Evolutionary conservation across 176 grass and related monocot species (phyloP), one percentile per base, ranked within the genome.

Genomic region (Panicum miliaceum): DNA sequence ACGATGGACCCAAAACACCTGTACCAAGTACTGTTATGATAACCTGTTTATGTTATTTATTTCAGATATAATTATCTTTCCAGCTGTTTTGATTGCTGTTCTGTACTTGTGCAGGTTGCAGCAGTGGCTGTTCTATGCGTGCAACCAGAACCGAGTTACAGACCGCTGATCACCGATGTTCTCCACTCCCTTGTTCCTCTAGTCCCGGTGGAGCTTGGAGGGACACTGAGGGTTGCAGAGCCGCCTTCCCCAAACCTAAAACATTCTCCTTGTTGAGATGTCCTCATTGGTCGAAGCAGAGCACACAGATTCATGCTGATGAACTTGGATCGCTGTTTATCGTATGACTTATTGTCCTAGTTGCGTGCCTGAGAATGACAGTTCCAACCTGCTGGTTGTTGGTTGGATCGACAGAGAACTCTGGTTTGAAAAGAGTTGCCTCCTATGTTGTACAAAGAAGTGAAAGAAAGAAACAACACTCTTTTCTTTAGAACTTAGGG

Each of bases 151-250:
- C 96, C 96, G 23, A 99, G 96, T 85, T 99, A 99, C 74, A 89
- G 96, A 82, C 96, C 96, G 35, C 76, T 99, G 36, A 99, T 99
- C 65, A 96, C 96, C 18, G 96, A 99, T 68, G 96, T 99, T 53
- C 86, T 99, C 46, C 96, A 99, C 84, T 99, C 96, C 51, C 89
- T 99, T 47, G 86, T 99, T 77, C 96, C 96, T 71, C 88, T 99
- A 43, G 96, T 99, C 45, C 93, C 93, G 0, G 40, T 48, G 50
- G 96, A 99, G 76, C 96, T 99, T 75, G 96, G 96, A 16, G 96
- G 96, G 12, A 86, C 96, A 32, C 86, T 99, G 1, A 87, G 93
- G 77, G 63, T 86, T 67, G 59, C 75, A 14, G 93, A 98, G 52
- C 68, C 80, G 56, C 75, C 61, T 75, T 90, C 84, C 15, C 75